These are phyloP conservation scores for Trichosporon ovoides DNA, from an alignment of 1,284 basidiomycete genomes.

Conservation along the genomic window DNA sequence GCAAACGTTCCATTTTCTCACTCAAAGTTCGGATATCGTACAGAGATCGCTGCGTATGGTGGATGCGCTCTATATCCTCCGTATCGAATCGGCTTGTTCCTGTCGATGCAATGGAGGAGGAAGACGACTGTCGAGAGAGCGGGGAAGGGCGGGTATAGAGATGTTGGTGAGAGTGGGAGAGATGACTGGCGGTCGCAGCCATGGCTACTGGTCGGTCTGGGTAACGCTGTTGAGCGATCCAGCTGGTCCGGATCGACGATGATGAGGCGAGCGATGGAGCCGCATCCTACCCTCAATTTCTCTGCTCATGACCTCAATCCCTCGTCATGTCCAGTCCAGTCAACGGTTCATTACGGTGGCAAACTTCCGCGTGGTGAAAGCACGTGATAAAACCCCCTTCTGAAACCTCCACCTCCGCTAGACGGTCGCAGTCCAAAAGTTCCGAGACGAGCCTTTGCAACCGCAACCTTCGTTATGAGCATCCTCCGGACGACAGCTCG, in stretches of 20 bases:
- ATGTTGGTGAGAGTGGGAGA: neutral
- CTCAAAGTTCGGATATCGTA: neutral
- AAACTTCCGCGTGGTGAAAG: neutral
- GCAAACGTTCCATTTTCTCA: neutral
- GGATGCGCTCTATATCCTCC: constrained; percentile 1
- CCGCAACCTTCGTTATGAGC: constrained; percentile 5
- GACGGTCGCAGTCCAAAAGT: neutral
- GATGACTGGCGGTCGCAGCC: neutral
- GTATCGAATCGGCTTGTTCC: neutral
- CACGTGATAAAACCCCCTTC: neutral
- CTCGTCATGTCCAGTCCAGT: constrained; percentile 2
- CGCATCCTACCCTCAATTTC: neutral
- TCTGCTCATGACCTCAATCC: neutral
- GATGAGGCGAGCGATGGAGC: neutral
- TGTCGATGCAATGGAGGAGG: neutral
- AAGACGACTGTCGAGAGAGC: neutral
- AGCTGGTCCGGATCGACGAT: neutral
- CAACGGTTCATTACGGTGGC: neutral
- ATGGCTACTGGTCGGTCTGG: neutral
- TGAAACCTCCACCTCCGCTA: neutral
- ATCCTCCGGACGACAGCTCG: constrained; percentile 4
- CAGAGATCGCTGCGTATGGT: neutral
- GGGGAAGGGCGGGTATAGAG: neutral
- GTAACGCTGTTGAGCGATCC: neutral
- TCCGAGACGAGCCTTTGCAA: neutral